Percentiles rank a stretch among this genome's conserved stretches.
Conservation (phyloP, 192 early-diverging fungal species). For the Coemansia umbellata region DNA sequence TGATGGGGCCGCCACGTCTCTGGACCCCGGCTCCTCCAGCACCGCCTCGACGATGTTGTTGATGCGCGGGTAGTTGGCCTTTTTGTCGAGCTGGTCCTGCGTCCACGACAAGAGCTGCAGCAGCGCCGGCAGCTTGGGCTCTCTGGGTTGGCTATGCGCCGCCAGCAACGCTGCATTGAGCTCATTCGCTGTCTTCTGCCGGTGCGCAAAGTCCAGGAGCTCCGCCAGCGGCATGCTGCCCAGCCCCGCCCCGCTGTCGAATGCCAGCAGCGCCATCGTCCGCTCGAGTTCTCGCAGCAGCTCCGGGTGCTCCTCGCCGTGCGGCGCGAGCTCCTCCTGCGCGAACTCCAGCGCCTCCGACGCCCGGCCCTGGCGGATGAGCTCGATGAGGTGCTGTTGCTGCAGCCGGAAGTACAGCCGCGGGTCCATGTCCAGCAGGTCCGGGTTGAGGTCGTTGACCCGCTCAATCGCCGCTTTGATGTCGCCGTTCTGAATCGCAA, state of each 20-base stretch:
- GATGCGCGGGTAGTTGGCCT: slow-evolving; percentile 79
- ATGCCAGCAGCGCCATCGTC: slow-evolving; percentile 96
- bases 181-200: slow-evolving; percentile 91
- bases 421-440: slow-evolving; percentile 94
- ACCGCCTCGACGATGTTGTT: slow-evolving; percentile 77
- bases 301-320: slow-evolving; percentile 95
- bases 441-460: slow-evolving; percentile 98
- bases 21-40: slow-evolving; percentile 45
- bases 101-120: slow-evolving; percentile 92
- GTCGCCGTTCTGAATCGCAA: slow-evolving; percentile 84
- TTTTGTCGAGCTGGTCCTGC: slow-evolving; percentile 89
- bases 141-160: slow-evolving; percentile 86
- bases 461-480: slow-evolving; percentile 92
- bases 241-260: slow-evolving; percentile 57
- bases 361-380: slow-evolving; percentile 78
- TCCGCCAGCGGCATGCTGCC: slow-evolving; percentile 66
- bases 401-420: slow-evolving; percentile 93
- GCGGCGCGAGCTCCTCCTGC: slow-evolving; percentile 94
- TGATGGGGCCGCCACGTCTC: too few relatives aligned
- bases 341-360: slow-evolving; percentile 92
- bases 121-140: slow-evolving; percentile 89
- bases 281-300: slow-evolving; percentile 91
- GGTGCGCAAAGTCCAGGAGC: slow-evolving; percentile 81
- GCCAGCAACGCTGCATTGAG: slow-evolving; percentile 90
- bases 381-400: slow-evolving; percentile 95